Evolutionary conservation across 2,329 filamentous ascomycete genomes (phyloP).

Genomic region (Chrysoporthe puriensis): DNA sequence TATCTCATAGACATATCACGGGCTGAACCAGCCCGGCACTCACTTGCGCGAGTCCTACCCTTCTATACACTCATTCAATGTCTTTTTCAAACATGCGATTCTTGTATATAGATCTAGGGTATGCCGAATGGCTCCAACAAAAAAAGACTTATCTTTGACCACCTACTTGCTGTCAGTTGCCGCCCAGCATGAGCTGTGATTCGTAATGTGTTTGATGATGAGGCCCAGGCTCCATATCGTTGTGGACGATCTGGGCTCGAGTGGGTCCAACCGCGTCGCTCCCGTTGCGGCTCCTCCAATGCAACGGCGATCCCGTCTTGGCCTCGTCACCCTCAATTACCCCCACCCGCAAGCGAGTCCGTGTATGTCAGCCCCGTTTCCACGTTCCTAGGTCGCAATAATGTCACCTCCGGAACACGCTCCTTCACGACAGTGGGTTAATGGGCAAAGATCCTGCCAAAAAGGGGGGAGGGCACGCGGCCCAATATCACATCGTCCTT

Average conservation of each 20-base stretch:
- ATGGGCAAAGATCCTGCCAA: background rate
- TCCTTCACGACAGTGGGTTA: background rate
- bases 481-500: too few species aligned
- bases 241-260: background rate
- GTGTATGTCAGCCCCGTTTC: background rate
- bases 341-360: background rate
- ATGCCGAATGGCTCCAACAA: slow-evolving; percentile 7
- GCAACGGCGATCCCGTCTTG: slow-evolving; percentile 6
- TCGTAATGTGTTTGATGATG: background rate
- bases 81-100: slow-evolving; percentile 16
- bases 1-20: slow-evolving; percentile 18
- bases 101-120: slow-evolving; percentile 20
- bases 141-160: background rate
- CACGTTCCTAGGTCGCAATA: background rate
- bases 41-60: slow-evolving; percentile 16
- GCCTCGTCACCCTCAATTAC: background rate
- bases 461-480: too few species aligned
- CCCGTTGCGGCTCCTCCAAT: background rate
- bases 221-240: background rate
- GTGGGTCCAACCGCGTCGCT: background rate
- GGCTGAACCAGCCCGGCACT: slow-evolving; percentile 19
- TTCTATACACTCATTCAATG: slow-evolving; percentile 26
- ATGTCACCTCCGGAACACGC: background rate
- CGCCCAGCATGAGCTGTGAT: background rate
- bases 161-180: background rate